phyloP scores from a whole-genome alignment of 768 basidiomycete genomes.

The Leccinellum luteum region DNA sequence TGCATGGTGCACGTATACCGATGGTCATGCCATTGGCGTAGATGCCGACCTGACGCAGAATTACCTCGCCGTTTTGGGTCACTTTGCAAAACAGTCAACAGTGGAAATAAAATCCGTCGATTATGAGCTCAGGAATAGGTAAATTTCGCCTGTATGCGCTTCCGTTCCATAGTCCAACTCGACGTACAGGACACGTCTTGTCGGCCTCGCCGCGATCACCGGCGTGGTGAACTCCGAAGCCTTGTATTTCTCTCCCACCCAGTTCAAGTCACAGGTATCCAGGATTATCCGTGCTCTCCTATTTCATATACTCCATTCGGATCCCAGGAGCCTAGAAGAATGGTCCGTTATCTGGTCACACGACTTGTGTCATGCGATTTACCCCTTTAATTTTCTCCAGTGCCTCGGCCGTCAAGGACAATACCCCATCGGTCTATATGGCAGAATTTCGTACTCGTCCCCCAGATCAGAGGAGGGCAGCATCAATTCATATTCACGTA shows the following conservation, averaged over 20 bases:
- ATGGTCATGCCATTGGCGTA: conserved; percentile 78
- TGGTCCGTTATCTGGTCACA: conserved; percentile 46
- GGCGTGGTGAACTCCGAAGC: conserved; percentile 84
- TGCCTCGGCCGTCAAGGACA: conserved; percentile 59
- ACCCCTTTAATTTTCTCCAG: conserved; percentile 33
- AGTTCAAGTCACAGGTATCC: conserved; percentile 71
- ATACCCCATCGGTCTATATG: conserved; percentile 74
- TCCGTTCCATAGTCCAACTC: background rate
- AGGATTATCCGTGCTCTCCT: conserved; percentile 72
- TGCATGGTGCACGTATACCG: conserved; percentile 90
- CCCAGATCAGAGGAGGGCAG: conserved; percentile 74
- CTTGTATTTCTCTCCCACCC: conserved; percentile 65
- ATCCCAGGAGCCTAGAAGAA: conserved; percentile 56
- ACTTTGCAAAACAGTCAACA: conserved; percentile 63
- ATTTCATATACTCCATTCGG: conserved; percentile 60
- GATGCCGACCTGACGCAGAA: conserved; percentile 67
- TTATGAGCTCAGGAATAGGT: conserved; percentile 76
- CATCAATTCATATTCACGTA: conserved; percentile 84
- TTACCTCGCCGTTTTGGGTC: conserved; percentile 65
- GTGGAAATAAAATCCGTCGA: conserved; percentile 50
- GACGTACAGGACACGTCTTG: conserved; percentile 65
- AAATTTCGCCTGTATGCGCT: background rate
- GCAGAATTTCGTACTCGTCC: conserved; percentile 84
- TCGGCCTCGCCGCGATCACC: conserved; percentile 81
- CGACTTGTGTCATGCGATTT: background rate